Evolutionary conservation across 345 rosid genomes (phyloP), one percentile per base, ranked within the genome.

Genomic region (Erysimum cheiranthoides): DNA sequence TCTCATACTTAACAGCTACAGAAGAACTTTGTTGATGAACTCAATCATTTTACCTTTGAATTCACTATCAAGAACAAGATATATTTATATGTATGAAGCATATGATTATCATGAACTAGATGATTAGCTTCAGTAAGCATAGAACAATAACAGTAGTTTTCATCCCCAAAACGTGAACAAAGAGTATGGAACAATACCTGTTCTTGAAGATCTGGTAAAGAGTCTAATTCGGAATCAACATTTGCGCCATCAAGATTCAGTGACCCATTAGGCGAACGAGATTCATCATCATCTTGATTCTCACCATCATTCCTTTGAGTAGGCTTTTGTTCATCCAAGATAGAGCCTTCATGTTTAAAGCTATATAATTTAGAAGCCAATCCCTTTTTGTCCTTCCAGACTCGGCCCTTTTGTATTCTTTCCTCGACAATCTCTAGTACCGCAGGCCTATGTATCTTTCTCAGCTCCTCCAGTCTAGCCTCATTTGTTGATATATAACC

Each of bases 371-470:
- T 92, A 49, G 93, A 81, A 61, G 96, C 93, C 79, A 90, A 80
- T 68, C 97, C 97, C 46, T 92, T 92, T 11, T 97, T 83, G 76
- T 87, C 97, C 74, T 92, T 92, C 89, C 89, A 82, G n/a, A 82
- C 86, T 61, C 71, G 80, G 56, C 88, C 88, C 46, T 74, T 73
- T 16, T 81, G 90, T 16, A 84, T 42, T 82, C 97, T 85, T 83
- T 86, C 96, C 84, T 92, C 91, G 3, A 88, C 70, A 35, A 88
- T 74, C 72, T 50, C 79, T 27, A 87, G 80, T 32, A 92, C 84
- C 5, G 92, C 73, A 31, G 97, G 89, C 72, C 96, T 86, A 78
- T 92, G 96, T 81, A 82, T 85, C 71, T 79, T 84, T 74, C 97
- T 87, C 81, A 95, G 78, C 75, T 89, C 93, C 54, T 84, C 84